These are phyloP conservation scores for Xylaria longipes DNA, from an alignment of 495 filamentous ascomycete species.

Conservation along the genomic window DNA sequence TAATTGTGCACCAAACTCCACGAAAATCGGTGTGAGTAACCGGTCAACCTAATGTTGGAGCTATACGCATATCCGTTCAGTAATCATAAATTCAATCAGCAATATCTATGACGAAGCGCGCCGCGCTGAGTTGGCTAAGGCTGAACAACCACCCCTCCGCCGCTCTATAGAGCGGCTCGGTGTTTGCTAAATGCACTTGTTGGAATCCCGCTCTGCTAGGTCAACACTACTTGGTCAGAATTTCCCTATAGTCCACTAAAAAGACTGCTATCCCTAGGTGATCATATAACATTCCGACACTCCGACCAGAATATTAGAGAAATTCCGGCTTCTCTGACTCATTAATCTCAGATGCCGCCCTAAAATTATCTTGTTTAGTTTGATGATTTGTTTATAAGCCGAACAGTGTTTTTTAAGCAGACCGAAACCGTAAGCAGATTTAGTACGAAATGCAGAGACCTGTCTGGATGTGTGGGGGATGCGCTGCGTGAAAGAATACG, in stretches of 20 bases:
- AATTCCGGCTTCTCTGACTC: neutral
- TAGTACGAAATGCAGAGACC: no score
- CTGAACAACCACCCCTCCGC: no score
- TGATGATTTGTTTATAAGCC: neutral
- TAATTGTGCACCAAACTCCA: neutral
- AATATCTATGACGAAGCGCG: no score
- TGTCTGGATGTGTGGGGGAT: no score
- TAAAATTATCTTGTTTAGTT: neutral
- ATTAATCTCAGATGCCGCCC: neutral
- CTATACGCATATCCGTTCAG: neutral
- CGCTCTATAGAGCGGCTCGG: no score
- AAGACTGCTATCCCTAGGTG: neutral
- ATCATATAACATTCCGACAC: neutral
- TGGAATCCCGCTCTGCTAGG: no score
- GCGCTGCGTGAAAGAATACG: no score
- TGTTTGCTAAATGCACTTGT: no score
- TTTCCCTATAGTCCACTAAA: no score
- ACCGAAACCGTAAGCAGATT: neutral
- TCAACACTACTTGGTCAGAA: no score
- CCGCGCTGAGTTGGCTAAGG: no score
- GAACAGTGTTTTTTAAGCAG: no score
- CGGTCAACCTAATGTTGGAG: neutral
- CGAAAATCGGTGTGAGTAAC: neutral
- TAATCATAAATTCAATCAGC: neutral
- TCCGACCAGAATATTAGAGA: neutral